A percentile compares a stretch with the other conserved stretches of the same genome.
Conservation (phyloP, 129 eudicot species). For the Rutidosis leptorrhynchoides region DNA sequence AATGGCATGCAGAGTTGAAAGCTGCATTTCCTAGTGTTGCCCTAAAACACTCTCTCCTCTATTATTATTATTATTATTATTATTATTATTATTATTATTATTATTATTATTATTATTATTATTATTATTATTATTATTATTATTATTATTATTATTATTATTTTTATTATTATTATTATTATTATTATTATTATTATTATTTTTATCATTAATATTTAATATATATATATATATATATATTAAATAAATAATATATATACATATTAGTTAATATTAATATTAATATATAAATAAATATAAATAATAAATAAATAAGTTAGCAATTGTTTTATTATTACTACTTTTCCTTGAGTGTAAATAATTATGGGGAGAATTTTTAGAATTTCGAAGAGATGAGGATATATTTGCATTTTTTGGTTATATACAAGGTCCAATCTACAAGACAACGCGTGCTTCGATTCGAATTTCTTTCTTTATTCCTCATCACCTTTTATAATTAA, state of each 20-base stretch:
- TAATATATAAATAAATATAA: not conserved
- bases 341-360: conserved; percentile 9
- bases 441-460: conserved; percentile 40
- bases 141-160: no score
- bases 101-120: no score
- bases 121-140: no score
- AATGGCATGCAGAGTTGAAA: conserved; percentile 73
- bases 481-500: not conserved
- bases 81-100: no score
- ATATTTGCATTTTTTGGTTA: conserved; percentile 24
- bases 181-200: no score
- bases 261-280: no score
- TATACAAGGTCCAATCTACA: conserved; percentile 30
- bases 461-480: not conserved
- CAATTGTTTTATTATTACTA: conserved; percentile 2
- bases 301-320: not conserved
- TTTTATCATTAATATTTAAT: no score
- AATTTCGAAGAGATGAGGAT: conserved; percentile 32
- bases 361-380: conserved; percentile 20
- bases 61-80: conserved; percentile 18
- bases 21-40: conserved; percentile 59
- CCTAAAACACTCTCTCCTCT: conserved; percentile 36
- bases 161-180: no score
- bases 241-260: no score
- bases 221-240: no score